Evolutionary conservation across 768 basidiomycete species (phyloP).

Genomic region (Mycena filopes): DNA sequence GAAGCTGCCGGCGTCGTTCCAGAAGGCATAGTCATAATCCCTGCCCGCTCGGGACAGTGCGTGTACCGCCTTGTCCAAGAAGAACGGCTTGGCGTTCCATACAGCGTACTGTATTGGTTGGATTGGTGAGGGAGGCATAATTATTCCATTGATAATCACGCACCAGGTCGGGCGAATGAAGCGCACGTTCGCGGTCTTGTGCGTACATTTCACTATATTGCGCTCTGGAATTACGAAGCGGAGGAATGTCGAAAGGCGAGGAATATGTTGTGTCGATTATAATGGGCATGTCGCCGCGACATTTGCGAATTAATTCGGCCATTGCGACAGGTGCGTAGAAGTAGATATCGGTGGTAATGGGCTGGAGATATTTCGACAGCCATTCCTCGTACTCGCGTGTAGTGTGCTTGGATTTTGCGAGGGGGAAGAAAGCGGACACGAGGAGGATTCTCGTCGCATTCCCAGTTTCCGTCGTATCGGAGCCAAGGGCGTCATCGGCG

Average conservation of each 20-base stretch:
- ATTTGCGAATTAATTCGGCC: constrained; percentile 42
- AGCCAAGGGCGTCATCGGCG: not conserved
- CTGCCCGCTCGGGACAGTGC: constrained; percentile 37
- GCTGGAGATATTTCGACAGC: constrained; percentile 56
- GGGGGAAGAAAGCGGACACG: constrained; percentile 66
- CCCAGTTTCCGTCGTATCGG: not conserved
- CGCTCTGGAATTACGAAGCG: constrained; percentile 45
- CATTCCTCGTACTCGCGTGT: constrained; percentile 55
- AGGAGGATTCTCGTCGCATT: constrained; percentile 49
- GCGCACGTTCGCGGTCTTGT: constrained; percentile 54
- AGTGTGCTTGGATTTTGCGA: constrained; percentile 61
- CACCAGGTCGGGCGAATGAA: constrained; percentile 55
- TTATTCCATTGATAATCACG: too few species aligned
- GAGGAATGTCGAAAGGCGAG: constrained; percentile 60
- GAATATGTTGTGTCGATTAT: constrained; percentile 57
- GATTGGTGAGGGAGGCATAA: too few species aligned
- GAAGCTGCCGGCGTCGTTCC: constrained; percentile 69
- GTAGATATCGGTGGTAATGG: constrained; percentile 61
- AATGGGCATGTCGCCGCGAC: constrained; percentile 48
- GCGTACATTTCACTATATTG: constrained; percentile 55
- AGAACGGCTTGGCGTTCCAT: constrained; percentile 66
- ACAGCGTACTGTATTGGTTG: constrained; percentile 48
- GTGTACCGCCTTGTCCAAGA: constrained; percentile 54
- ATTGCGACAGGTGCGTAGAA: constrained; percentile 60
- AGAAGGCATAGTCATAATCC: constrained; percentile 64